Percentiles rank a stretch among this genome's conserved stretches.
These are phyloP conservation scores for Apiotrichum laibachii DNA, from an alignment of 1,284 basidiomycete species.

Conservation along the genomic window DNA sequence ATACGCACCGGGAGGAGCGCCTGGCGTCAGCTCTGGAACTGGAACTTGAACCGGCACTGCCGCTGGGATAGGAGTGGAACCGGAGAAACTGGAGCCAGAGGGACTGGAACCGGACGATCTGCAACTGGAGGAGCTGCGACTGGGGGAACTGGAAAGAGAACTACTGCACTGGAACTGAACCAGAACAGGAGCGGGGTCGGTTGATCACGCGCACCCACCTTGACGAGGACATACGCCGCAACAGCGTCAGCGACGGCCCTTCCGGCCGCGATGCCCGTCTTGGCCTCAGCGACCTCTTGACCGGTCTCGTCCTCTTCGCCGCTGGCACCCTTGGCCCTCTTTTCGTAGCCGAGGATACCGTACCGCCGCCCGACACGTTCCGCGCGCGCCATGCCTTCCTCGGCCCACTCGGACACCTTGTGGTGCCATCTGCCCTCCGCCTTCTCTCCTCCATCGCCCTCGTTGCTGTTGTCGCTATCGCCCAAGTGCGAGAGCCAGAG, in stretches of 20 bases:
- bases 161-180: too few relatives aligned
- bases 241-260: constrained; percentile 56
- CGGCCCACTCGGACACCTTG: constrained; percentile 61
- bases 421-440: constrained; percentile 13
- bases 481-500: constrained; percentile 33
- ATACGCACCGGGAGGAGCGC: constrained; percentile 73
- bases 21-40: constrained; percentile 51
- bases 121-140: too few relatives aligned
- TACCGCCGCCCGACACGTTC: constrained; percentile 71
- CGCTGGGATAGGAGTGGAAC: too few relatives aligned
- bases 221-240: constrained; percentile 78
- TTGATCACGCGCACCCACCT: constrained; percentile 56
- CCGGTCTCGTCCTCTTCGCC: constrained; percentile 13
- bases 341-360: constrained; percentile 75
- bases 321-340: constrained; percentile 33
- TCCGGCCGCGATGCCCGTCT: constrained; percentile 10
- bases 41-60: too few relatives aligned
- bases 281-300: constrained; percentile 16
- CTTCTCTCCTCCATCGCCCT: constrained; percentile 28
- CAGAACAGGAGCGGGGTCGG: too few relatives aligned
- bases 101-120: too few relatives aligned
- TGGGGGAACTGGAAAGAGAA: too few relatives aligned
- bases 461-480: neutral
- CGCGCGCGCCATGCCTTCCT: constrained; percentile 70
- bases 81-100: too few relatives aligned